Percentiles rank a stretch among this genome's conserved stretches.
These are phyloP conservation scores for Globisporangium radiosum DNA, from an alignment of 352 stramenopile species.

Conservation along the genomic window DNA sequence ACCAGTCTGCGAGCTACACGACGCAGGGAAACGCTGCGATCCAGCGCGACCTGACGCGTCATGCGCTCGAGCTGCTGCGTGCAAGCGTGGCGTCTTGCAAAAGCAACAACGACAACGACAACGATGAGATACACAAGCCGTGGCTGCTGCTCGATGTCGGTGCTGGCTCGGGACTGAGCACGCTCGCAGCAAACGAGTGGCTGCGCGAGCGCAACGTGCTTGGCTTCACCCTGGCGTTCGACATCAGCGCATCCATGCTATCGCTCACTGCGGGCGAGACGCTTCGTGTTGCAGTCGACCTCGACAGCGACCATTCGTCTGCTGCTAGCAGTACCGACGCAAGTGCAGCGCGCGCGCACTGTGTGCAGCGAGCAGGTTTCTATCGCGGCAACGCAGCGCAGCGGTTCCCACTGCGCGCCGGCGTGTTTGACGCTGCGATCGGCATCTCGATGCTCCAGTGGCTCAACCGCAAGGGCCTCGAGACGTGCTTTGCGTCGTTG, in stretches of 20 bases:
- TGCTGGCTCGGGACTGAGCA: slow-evolving; percentile 66
- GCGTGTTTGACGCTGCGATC: slow-evolving; percentile 42
- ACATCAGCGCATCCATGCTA: slow-evolving; percentile 76
- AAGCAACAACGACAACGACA: neutral
- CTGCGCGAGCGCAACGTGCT: slow-evolving; percentile 23
- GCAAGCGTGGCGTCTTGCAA: neutral
- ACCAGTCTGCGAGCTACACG: slow-evolving; percentile 64
- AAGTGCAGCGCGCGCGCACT: neutral
- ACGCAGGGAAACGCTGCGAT: slow-evolving; percentile 59
- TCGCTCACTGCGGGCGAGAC: slow-evolving; percentile 20
- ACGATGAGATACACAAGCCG: slow-evolving; percentile 8
- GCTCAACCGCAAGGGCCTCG: slow-evolving; percentile 49
- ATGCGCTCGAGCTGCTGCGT: slow-evolving; percentile 50
- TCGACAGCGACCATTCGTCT: no score
- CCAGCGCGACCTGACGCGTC: slow-evolving; percentile 57
- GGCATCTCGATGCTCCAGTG: slow-evolving; percentile 84
- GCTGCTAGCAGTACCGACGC: neutral
- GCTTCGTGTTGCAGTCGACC: no score
- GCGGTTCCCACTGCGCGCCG: slow-evolving; percentile 40
- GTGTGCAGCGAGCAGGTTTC: slow-evolving; percentile 27
- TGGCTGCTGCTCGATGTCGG: slow-evolving; percentile 62
- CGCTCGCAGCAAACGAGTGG: slow-evolving; percentile 42
- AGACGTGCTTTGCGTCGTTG: slow-evolving; percentile 55
- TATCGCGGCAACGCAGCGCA: slow-evolving; percentile 67
- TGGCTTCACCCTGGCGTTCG: slow-evolving; percentile 51